A percentile compares a stretch with the other conserved stretches of the same genome.
These are phyloP conservation scores for Gossypium rotundifolium DNA, from an alignment of 345 rosid genomes.

Conservation along the genomic window DNA sequence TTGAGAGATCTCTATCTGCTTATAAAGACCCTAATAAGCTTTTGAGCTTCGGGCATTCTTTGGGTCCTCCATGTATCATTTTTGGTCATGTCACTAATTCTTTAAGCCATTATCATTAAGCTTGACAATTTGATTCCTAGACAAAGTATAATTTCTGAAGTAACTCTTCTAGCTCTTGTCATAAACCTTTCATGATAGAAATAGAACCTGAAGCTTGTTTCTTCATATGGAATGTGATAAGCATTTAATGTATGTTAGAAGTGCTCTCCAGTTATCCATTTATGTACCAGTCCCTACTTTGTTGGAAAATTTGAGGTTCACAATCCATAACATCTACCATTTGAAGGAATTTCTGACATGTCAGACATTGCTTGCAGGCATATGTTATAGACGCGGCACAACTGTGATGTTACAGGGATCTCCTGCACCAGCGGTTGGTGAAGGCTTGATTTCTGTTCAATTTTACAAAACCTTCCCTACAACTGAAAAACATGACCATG, in stretches of 20 bases:
- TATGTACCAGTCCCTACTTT: not conserved
- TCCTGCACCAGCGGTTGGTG: slow-evolving; percentile 34
- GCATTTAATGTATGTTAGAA: not conserved
- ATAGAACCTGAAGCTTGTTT: not conserved
- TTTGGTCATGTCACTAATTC: not conserved
- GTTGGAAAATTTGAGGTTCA: not conserved
- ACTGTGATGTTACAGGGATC: slow-evolving; percentile 23
- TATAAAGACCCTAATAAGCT: not conserved
- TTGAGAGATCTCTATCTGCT: not conserved
- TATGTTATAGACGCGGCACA: slow-evolving; percentile 11
- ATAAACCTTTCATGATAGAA: not conserved
- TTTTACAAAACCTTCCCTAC: slow-evolving; percentile 20
- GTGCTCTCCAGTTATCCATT: not conserved
- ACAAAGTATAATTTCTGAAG: not conserved
- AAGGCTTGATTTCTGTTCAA: slow-evolving; percentile 37
- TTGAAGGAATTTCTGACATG: not conserved
- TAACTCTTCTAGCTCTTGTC: not conserved
- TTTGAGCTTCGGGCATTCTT: not conserved
- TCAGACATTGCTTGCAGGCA: slow-evolving; percentile 1
- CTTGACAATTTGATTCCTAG: not conserved
- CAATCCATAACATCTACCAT: not conserved
- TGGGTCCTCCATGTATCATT: not conserved
- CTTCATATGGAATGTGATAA: not conserved
- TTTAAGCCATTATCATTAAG: not conserved
- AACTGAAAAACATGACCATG: not conserved